phyloP scores from a whole-genome alignment of 148 eudicot genomes.

The Chenopodium quinoa region DNA sequence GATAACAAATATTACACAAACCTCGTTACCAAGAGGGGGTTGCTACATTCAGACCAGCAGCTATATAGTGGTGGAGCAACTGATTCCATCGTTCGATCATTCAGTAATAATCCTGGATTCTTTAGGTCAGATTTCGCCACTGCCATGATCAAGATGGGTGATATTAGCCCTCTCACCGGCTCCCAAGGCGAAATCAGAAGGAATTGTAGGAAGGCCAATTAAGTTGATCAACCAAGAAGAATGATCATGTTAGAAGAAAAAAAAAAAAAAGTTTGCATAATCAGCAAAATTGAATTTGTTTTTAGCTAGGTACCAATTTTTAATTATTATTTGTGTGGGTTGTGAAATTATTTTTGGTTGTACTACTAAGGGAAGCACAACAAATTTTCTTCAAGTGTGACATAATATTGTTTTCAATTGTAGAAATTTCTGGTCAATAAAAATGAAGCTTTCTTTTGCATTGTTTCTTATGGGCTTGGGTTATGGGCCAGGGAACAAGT shows the following conservation, averaged over 20 bases:
- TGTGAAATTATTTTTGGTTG: conserved; percentile 1
- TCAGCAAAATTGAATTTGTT: not conserved
- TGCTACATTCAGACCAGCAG: conserved; percentile 37
- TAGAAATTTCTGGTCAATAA: conserved; percentile 1
- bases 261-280: not conserved
- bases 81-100: conserved; percentile 19
- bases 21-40: conserved; percentile 31
- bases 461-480: not conserved
- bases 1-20: conserved; percentile 38
- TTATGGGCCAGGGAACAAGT: not conserved
- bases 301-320: not conserved
- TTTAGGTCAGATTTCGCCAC: conserved; percentile 47
- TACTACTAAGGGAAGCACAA: not conserved
- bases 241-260: not conserved
- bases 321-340: not conserved
- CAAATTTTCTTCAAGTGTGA: conserved; percentile 12
- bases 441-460: not conserved
- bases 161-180: conserved; percentile 54
- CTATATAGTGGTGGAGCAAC: conserved; percentile 22
- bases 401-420: conserved; percentile 2
- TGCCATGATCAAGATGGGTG: conserved; percentile 59
- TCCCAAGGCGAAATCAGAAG: conserved; percentile 56
- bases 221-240: conserved; percentile 8
- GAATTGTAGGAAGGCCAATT: conserved; percentile 51
- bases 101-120: conserved; percentile 22